phyloP scores from a whole-genome alignment of 805 yeast species.

The Schwanniomyces polymorphus region DNA sequence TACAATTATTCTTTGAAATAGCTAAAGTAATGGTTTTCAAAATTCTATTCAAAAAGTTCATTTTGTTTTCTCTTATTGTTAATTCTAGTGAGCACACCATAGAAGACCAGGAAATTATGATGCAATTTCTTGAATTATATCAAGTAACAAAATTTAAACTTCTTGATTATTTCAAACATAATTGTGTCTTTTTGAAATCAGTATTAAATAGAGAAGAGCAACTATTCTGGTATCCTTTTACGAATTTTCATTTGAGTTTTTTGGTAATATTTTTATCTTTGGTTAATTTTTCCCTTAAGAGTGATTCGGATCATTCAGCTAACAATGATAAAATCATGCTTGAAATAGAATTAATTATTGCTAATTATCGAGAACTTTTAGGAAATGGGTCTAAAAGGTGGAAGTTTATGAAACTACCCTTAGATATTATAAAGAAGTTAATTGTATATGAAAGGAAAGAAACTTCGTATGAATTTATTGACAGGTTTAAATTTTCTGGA shows the following conservation, averaged over 20 bases:
- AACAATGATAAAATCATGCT: neutral
- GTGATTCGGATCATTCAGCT: neutral
- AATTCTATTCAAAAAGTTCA: conserved; percentile 2
- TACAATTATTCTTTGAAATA: neutral
- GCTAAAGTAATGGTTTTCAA: conserved; percentile 1
- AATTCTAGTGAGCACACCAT: neutral
- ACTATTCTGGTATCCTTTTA: conserved; percentile 1
- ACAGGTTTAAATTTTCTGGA: neutral
- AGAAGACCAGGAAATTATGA: neutral
- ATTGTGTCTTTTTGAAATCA: neutral
- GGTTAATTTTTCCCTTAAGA: neutral
- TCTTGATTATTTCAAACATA: neutral
- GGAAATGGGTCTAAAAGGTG: neutral
- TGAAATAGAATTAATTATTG: neutral
- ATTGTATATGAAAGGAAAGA: neutral
- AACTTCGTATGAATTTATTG: neutral
- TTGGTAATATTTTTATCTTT: neutral
- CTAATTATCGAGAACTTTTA: neutral
- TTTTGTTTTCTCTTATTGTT: conserved; percentile 1
- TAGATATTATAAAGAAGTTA: neutral
- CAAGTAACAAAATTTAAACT: neutral
- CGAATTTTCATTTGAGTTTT: conserved; percentile 1
- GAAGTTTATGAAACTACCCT: neutral
- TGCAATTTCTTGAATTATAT: neutral
- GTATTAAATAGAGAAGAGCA: neutral